Evolutionary conservation across 2,329 filamentous ascomycete genomes (phyloP), one percentile per base, ranked within the genome.

Genomic region (Venturia effusa): DNA sequence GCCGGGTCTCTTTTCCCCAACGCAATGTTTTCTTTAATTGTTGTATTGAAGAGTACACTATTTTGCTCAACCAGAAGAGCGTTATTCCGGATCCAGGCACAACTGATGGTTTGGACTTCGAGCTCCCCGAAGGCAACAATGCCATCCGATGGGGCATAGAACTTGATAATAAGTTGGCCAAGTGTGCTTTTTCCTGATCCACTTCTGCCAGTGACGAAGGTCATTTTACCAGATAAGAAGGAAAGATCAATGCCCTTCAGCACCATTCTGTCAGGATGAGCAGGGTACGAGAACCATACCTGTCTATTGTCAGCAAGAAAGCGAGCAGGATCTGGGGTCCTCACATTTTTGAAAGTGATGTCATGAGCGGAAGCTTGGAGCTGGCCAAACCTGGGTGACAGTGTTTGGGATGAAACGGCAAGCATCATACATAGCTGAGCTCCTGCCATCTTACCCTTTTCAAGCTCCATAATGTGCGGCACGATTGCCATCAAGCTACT

Each of bases 101-200:
- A 75, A 66, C 91, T 82, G 0, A 97, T 75, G 0, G 75, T 76
- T n/a, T 82, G 72, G 2, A 94, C 76, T 0, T 83, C 76, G 1
- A 81, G 72, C 0, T 83, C 85, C 69, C 96, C 91, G 11, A 97
- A 77, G 0, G 81, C 72, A 19, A 97, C 86, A 0, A 82, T 74
- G 0, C 92, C 93, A 0, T 76, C 76, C 0, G 76, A 74, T 0
- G 89, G 84, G 7, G 83, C 78, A 70, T 97, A 96, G 68, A 95
- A 89, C 15, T 87, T 84, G 61, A 92, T 80, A 0, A 97, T 79
- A 0, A 97, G 80, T 70, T 90, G 91, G 0, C 88, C 87, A 1
- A 97, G 71, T 0, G 93, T 97, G 68, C 91, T 96, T 74, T 97
- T 97, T 0, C 93, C 93, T 1, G 90, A 96, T 0, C 94, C 94